These are phyloP conservation scores for Graphilbum ipis-grandicollis DNA, from an alignment of 2,329 filamentous ascomycete species.

Conservation along the genomic window DNA sequence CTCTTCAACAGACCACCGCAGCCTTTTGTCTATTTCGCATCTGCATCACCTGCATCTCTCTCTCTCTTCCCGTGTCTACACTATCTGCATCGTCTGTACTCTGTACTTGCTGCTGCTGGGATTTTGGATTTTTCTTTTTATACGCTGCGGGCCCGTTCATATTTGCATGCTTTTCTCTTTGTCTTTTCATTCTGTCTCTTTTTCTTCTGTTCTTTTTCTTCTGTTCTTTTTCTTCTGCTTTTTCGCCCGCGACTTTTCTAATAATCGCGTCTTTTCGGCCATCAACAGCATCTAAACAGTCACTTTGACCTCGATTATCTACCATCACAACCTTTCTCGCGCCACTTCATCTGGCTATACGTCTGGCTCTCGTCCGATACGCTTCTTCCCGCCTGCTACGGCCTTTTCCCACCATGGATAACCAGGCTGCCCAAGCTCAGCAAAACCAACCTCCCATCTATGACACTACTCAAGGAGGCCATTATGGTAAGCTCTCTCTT, in stretches of 20 bases:
- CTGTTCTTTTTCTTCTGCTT: neutral
- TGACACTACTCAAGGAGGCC: conserved; percentile 55
- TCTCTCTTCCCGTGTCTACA: too few relatives aligned
- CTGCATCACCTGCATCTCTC: neutral
- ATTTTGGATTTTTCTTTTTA: too few relatives aligned
- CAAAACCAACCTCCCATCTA: conserved; percentile 47
- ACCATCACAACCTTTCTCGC: neutral
- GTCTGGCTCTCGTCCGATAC: neutral
- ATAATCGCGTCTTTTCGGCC: too few relatives aligned
- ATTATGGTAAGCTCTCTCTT: conserved; percentile 45
- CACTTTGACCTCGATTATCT: too few relatives aligned
- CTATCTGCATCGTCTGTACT: too few relatives aligned
- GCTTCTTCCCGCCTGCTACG: neutral
- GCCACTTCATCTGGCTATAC: too few relatives aligned
- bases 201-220: neutral
- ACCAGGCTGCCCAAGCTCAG: conserved; percentile 28
- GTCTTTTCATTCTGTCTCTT: too few relatives aligned
- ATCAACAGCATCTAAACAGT: too few relatives aligned
- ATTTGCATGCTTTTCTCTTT: too few relatives aligned
- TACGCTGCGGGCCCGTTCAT: too few relatives aligned
- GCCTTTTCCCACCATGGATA: conserved; percentile 28
- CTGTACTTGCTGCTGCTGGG: too few relatives aligned
- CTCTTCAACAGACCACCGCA: neutral
- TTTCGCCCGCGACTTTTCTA: neutral
- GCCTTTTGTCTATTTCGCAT: neutral